phyloP scores from a whole-genome alignment of 805 yeast genomes.

The Metschnikowia kofuensis region DNA sequence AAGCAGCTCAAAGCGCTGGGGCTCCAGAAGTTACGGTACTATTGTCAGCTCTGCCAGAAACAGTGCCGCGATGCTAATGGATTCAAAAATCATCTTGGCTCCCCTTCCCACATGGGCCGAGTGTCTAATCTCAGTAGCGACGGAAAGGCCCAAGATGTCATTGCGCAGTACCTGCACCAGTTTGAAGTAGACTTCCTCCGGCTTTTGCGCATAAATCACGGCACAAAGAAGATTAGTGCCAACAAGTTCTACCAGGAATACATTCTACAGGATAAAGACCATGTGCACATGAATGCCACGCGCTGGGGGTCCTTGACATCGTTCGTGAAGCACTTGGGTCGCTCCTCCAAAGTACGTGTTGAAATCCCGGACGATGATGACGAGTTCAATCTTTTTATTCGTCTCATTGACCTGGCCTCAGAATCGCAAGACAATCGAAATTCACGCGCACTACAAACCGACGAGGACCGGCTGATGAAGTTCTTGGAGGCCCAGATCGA shows the following conservation, averaged over 20 bases:
- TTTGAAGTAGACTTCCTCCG: slow-evolving; percentile 65
- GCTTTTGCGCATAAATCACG: slow-evolving; percentile 66
- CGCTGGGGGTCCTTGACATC: slow-evolving; percentile 68
- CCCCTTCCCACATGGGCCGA: slow-evolving; percentile 71
- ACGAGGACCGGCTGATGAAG: slow-evolving; percentile 14
- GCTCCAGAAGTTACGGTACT: slow-evolving; percentile 78
- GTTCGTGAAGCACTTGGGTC: slow-evolving; percentile 61
- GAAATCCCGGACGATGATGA: slow-evolving; percentile 28
- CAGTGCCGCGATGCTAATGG: slow-evolving; percentile 98
- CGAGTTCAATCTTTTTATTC: slow-evolving; percentile 35
- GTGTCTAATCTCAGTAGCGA: slow-evolving; percentile 36
- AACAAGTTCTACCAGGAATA: slow-evolving; percentile 89
- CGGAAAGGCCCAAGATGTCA: slow-evolving; percentile 44
- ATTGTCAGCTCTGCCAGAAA: slow-evolving; percentile 87
- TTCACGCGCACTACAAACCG: slow-evolving; percentile 10
- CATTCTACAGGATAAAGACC: slow-evolving; percentile 70
- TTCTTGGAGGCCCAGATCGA: slow-evolving; percentile 16
- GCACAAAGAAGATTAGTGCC: slow-evolving; percentile 74
- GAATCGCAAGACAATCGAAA: neutral
- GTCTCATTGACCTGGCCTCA: slow-evolving; percentile 18
- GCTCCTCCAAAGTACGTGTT: slow-evolving; percentile 54
- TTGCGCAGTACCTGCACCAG: slow-evolving; percentile 56
- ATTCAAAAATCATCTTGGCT: slow-evolving; percentile 80
- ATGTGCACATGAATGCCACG: slow-evolving; percentile 89
- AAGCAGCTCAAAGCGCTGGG: slow-evolving; percentile 81